Evolutionary conservation across 2,329 filamentous ascomycete species (phyloP), one percentile per base, ranked within the genome.

Genomic region (Lachnellula subtilissima): DNA sequence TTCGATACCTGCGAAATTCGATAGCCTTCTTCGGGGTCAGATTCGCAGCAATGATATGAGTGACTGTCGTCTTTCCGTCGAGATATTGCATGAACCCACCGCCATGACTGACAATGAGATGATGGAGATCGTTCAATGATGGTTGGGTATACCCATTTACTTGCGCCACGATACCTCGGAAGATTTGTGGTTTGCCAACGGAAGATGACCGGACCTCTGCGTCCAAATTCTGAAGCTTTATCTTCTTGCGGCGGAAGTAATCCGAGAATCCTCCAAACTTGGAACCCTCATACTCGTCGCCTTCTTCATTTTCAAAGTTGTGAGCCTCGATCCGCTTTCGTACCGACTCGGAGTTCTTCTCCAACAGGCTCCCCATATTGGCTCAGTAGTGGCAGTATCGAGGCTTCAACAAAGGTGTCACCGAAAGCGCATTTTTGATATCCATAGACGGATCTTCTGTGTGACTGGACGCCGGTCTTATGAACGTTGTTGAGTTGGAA

Each of bases 91-190:
- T 80, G 65, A 96, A 97, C 0, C 88, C 89, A 35, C 92, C 95
- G n/a, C 94, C 94, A 81, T 97, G 86, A 64, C 88, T 84, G 17
- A 99, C 93, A 54, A 99, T 87, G 58, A 96, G 80, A 52, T 79
- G 85, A 74, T 96, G 93, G 17, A 99, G 81, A 78, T 96, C 84
- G 64, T 91, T 92, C 52, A 97, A 77, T 1, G 92, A 91, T 0
- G 94, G 94, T 66, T 97, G 93, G 0, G 94, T 99, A 70, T 97
- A 99, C 49, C 94, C 94, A 65, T 92, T 96, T 23, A 99, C 88
- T 72, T 97, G 90, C 9, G 87, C 91, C 12, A 96, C 91, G 8
- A 97, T 81, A 0, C 91, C 91, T 64, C 87, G 90, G 78, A 99
- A 99, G 52, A 99, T 91, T 59, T 83, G 84, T 9, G 91, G 90